Evolutionary conservation across 2,329 filamentous ascomycete species (phyloP).

Genomic region (Elsinoe batatas): DNA sequence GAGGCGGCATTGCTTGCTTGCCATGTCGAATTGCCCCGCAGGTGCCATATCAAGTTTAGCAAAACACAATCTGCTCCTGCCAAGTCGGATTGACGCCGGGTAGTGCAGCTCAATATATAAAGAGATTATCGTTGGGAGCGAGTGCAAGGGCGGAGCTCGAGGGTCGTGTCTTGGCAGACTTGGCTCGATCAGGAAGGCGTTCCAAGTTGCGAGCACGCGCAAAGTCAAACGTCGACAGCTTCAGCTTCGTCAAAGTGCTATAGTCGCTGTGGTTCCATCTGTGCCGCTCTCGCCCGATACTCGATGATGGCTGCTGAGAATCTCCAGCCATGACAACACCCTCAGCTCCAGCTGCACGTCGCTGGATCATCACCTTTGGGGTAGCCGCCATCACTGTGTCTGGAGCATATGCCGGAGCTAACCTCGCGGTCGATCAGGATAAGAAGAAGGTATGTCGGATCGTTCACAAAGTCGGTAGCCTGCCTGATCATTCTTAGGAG

Average conservation of each 20-base stretch:
- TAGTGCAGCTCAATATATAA: not conserved
- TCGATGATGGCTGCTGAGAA: not conserved
- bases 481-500: slow-evolving; percentile 24
- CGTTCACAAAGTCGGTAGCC: not conserved
- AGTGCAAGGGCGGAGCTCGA: not conserved
- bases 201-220: not conserved
- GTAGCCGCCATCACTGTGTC: slow-evolving; percentile 48
- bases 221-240: not conserved
- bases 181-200: slow-evolving; percentile 4
- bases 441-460: slow-evolving; percentile 37
- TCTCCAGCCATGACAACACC: slow-evolving; percentile 18
- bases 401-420: slow-evolving; percentile 51
- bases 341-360: slow-evolving; percentile 28
- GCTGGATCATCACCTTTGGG: slow-evolving; percentile 44
- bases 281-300: too few relatives aligned
- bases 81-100: slow-evolving; percentile 10
- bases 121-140: not conserved
- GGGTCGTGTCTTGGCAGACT: slow-evolving; percentile 4
- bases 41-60: not conserved
- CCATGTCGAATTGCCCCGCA: not conserved
- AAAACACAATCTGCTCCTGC: slow-evolving; percentile 3
- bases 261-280: too few relatives aligned
- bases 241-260: too few relatives aligned
- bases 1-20: not conserved
- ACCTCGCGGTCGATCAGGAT: slow-evolving; percentile 46